Percentiles rank a stretch among this genome's conserved stretches.
Evolutionary conservation across 129 eudicot species (phyloP).

Genomic region (Smallanthus sonchifolius): DNA sequence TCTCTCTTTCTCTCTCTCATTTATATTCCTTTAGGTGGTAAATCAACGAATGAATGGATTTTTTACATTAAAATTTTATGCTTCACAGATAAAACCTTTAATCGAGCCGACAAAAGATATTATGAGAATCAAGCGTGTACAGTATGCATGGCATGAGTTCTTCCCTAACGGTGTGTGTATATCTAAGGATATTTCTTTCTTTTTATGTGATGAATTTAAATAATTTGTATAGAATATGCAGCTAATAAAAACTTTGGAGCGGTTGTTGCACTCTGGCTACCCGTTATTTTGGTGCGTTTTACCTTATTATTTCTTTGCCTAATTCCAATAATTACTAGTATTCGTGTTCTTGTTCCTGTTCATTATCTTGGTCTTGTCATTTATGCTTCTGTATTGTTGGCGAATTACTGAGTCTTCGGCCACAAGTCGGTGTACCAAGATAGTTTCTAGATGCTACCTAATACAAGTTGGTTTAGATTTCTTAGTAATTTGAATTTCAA

Average conservation of each 20-base stretch:
- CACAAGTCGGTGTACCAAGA: too few species aligned
- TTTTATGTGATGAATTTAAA: not conserved
- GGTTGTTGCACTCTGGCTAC: slow-evolving; percentile 80
- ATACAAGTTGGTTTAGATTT: too few species aligned
- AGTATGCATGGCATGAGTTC: slow-evolving; percentile 94
- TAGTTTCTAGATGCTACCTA: too few species aligned
- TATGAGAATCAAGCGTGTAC: slow-evolving; percentile 62
- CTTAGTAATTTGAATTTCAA: too few species aligned
- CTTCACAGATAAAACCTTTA: slow-evolving; percentile 77
- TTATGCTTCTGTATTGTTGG: slow-evolving; percentile 3
- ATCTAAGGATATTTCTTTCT: slow-evolving; percentile 9
- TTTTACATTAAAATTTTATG: slow-evolving; percentile 16
- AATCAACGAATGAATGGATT: slow-evolving; percentile 12
- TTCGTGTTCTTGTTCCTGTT: not conserved
- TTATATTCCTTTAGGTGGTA: slow-evolving; percentile 11
- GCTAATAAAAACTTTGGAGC: slow-evolving; percentile 70
- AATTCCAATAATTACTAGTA: not conserved
- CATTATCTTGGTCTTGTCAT: not conserved
- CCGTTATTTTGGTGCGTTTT: slow-evolving; percentile 71
- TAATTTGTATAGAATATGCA: slow-evolving; percentile 37
- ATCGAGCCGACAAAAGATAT: slow-evolving; percentile 76
- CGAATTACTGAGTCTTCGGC: too few species aligned
- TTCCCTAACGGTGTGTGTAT: slow-evolving; percentile 68
- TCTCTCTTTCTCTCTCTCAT: slow-evolving; percentile 11
- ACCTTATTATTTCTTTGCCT: not conserved